These are phyloP conservation scores for Cucumis melo DNA, from an alignment of 306 rosid genomes.

Conservation along the genomic window DNA sequence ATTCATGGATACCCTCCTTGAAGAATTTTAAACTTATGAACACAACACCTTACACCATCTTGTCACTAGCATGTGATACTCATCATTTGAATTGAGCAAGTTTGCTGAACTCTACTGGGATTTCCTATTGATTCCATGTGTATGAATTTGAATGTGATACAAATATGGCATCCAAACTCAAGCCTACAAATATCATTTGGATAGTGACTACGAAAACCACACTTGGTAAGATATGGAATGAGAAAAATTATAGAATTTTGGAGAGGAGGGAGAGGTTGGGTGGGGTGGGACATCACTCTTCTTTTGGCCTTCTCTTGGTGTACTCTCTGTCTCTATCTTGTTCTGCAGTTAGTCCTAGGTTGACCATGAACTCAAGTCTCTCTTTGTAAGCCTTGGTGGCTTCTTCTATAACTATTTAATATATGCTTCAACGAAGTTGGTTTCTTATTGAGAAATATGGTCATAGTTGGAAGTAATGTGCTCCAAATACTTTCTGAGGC, in stretches of 20 bases:
- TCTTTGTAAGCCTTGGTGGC: neutral
- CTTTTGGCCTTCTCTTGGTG: neutral
- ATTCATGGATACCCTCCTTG: too few relatives aligned
- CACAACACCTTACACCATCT: neutral
- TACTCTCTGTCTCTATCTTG: neutral
- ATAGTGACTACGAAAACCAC: neutral
- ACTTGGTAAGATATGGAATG: neutral
- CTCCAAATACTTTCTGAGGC: neutral
- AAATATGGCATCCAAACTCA: neutral
- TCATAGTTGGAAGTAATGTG: too few relatives aligned
- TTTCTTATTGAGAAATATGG: too few relatives aligned
- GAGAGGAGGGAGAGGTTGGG: neutral
- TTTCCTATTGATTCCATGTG: neutral
- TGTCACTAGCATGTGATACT: neutral
- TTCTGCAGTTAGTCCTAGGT: neutral
- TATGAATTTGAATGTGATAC: neutral
- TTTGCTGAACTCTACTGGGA: neutral
- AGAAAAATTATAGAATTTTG: neutral
- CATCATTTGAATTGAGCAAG: neutral
- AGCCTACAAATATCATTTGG: neutral
- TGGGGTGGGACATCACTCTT: neutral
- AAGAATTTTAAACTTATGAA: neutral
- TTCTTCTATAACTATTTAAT: neutral
- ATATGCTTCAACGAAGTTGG: too few relatives aligned
- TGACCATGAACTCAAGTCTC: neutral